phyloP scores from a whole-genome alignment of 805 yeast genomes.

The Yamadazyma sp. region DNA sequence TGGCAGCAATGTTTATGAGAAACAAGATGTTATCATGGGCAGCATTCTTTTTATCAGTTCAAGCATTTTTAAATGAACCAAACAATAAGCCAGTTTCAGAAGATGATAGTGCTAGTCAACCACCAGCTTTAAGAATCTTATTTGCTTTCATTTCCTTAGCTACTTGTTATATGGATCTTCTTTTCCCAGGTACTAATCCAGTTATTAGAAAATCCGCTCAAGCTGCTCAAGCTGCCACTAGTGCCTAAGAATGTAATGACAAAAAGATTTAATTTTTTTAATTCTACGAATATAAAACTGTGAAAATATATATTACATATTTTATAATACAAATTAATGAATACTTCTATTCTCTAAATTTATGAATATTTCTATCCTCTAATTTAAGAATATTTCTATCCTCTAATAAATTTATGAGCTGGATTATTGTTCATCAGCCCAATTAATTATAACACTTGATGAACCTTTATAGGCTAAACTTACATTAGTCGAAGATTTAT shows the following conservation, averaged over 20 bases:
- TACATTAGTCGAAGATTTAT: slow-evolving; percentile 21
- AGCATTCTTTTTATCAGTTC: slow-evolving; percentile 48
- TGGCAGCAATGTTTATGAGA: slow-evolving; percentile 68
- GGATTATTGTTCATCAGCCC: too few relatives aligned
- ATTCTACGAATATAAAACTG: too few relatives aligned
- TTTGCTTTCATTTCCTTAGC: slow-evolving; percentile 46
- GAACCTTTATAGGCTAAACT: slow-evolving; percentile 34
- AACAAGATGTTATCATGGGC: slow-evolving; percentile 58
- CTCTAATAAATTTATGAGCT: too few relatives aligned
- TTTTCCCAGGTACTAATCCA: slow-evolving; percentile 43
- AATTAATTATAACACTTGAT: slow-evolving; percentile 26
- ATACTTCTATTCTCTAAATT: neutral
- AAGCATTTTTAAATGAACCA: slow-evolving; percentile 46
- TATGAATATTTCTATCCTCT: neutral
- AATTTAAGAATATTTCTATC: neutral
- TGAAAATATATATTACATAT: too few relatives aligned
- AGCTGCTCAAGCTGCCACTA: slow-evolving; percentile 18
- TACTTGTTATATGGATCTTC: slow-evolving; percentile 54
- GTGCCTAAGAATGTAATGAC: too few relatives aligned
- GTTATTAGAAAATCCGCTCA: slow-evolving; percentile 21
- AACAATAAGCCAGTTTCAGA: slow-evolving; percentile 22
- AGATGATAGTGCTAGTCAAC: slow-evolving; percentile 29
- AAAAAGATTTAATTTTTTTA: too few relatives aligned
- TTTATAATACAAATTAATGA: too few relatives aligned
- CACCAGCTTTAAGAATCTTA: slow-evolving; percentile 45